phyloP scores from a whole-genome alignment of 805 yeast species.

The Candida boleticola region DNA sequence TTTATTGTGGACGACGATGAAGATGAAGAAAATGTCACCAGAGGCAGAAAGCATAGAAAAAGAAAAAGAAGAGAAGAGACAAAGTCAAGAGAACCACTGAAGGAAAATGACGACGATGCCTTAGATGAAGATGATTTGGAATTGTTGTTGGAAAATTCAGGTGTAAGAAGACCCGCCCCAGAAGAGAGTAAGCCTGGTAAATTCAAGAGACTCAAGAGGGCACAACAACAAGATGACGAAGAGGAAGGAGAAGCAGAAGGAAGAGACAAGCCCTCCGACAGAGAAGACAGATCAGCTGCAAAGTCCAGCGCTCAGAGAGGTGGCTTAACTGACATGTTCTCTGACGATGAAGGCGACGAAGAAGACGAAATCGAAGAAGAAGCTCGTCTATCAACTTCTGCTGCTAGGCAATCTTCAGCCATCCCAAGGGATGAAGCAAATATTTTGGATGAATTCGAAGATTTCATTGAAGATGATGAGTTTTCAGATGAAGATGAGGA shows the following conservation, averaged over 20 bases:
- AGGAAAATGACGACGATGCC: slow-evolving; percentile 56
- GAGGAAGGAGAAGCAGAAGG: slow-evolving; percentile 16
- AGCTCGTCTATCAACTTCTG: slow-evolving; percentile 9
- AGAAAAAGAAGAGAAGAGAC: slow-evolving; percentile 30
- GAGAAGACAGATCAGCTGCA: slow-evolving; percentile 5
- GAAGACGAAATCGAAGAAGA: slow-evolving; percentile 21
- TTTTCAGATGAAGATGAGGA: slow-evolving; percentile 81
- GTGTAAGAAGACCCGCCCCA: slow-evolving; percentile 47
- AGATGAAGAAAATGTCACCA: slow-evolving; percentile 35
- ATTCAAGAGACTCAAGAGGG: slow-evolving; percentile 83
- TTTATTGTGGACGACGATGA: slow-evolving; percentile 93
- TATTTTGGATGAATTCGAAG: slow-evolving; percentile 83
- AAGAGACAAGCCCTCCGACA: slow-evolving; percentile 4
- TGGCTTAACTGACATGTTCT: slow-evolving; percentile 67
- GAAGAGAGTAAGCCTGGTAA: slow-evolving; percentile 39
- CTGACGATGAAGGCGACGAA: slow-evolving; percentile 47
- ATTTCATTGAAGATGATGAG: slow-evolving; percentile 96
- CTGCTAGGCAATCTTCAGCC: slow-evolving; percentile 6
- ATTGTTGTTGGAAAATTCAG: slow-evolving; percentile 84
- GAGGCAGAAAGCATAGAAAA: slow-evolving; percentile 27
- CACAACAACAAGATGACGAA: slow-evolving; percentile 38
- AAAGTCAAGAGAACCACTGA: slow-evolving; percentile 11
- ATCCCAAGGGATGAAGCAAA: slow-evolving; percentile 28
- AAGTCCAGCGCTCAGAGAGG: slow-evolving; percentile 25
- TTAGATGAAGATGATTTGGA: slow-evolving; percentile 96